Base-by-base conservation (phyloP, 768 basidiomycete species). In the Suillus americanus region DNA sequence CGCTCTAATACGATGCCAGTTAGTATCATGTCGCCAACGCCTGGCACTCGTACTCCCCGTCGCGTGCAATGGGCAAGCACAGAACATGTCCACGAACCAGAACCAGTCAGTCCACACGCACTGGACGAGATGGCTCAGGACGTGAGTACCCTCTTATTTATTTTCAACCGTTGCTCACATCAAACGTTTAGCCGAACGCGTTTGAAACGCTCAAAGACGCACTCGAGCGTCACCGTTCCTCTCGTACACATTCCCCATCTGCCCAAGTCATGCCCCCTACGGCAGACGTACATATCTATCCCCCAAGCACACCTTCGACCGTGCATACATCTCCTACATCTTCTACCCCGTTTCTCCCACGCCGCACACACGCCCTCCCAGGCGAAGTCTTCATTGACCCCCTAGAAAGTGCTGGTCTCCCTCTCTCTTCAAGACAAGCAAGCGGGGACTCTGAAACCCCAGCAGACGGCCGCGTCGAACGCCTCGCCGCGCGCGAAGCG, bases 381-480 rank as follows among this genome's bases (percentile, higher is more conserved):
- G 86, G 83, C 45, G 81, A 82, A 45, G 79, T 78, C 56, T 89
- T 81, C 71, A 88, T 92, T 68, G 85, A 85, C 62, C 82, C 85
- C 0, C 73, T 82, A 56, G 91, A 93, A 73, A 83, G 80, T 56
- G 87, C 85, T 45, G 91, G 91, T 0, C 73, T 93, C 33, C 86
- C 86, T 0, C 80, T 45, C 69, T 70, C 66, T 1, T 64, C 68
- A 69, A 66, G 61, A 23, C 64, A 62, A 64, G 45, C 28, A 41
- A 66, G 55, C 12, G 55, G 57, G 57, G 72, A 65, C 6, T 37
- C 37, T 37, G 14, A 55, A 33, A 20, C 20, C 18, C 14, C 61
- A 13, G 13, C 40, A 20, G 69, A 71, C 2, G 63, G 65, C 5
- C 71, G 71, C 16, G 18, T 69, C 5, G 77, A 79, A 51, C 73